A percentile compares a stretch with the other conserved stretches of the same genome.
Conservation (phyloP, 78 protist genomes). For the Planoprotostelium fungivorum region DNA sequence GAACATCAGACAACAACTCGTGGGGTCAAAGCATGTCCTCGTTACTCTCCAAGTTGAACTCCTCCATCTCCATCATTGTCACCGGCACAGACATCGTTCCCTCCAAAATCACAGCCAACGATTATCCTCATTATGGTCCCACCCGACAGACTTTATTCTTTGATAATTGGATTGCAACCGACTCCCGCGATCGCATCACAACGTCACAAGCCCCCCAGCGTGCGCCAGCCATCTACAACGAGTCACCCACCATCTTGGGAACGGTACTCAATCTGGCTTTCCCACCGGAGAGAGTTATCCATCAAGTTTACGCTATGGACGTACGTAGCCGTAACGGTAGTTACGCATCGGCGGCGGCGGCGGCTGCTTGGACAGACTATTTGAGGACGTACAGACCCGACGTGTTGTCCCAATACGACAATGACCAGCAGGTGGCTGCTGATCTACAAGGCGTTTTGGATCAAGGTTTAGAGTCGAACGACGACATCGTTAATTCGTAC, state of each 20-base stretch:
- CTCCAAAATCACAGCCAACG: background rate
- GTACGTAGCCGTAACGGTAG: background rate
- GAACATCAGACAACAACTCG: background rate
- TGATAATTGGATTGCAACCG: background rate
- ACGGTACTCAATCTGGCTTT: background rate
- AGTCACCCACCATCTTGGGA: background rate
- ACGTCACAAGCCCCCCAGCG: background rate
- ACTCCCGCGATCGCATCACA: background rate
- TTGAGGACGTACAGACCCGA: background rate
- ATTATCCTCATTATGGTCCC: background rate
- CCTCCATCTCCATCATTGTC: background rate
- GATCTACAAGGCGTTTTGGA: background rate
- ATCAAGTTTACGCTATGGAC: background rate
- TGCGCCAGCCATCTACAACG: background rate
- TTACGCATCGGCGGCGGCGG: background rate
- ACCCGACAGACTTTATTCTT: background rate
- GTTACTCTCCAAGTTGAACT: background rate
- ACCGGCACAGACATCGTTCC: background rate
- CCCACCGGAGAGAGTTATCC: background rate
- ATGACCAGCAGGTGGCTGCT: background rate
- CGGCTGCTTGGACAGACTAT: background rate
- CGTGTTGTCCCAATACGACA: background rate
- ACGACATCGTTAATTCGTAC: background rate
- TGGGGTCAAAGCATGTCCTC: background rate
- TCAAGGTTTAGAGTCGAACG: background rate